phyloP scores from a whole-genome alignment of 1,284 basidiomycete genomes.

The Coniferiporia sulphurascens region DNA sequence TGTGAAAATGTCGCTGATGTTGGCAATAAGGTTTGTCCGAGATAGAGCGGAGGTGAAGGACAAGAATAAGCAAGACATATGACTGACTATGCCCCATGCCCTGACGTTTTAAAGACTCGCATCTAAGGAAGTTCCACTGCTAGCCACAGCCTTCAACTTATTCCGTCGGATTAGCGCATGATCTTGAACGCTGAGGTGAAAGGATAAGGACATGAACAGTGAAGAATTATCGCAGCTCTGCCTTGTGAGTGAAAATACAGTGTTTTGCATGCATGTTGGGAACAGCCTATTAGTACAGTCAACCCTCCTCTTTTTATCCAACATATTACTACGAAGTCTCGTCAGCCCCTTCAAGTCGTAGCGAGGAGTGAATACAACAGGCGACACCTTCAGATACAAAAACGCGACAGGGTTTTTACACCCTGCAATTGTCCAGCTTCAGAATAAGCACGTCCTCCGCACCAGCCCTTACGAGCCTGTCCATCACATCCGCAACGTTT shows the following conservation, averaged over 20 bases:
- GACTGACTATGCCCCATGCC: too few relatives aligned
- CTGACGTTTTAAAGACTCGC: too few relatives aligned
- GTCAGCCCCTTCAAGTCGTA: not conserved
- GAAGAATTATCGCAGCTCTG: not conserved
- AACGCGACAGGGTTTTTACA: conserved; percentile 39
- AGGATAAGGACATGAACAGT: not conserved
- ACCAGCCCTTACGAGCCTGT: conserved; percentile 75
- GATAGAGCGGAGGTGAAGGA: too few relatives aligned
- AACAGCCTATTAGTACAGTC: not conserved
- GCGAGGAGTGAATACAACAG: not conserved
- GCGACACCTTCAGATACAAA: too few relatives aligned
- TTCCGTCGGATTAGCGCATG: not conserved
- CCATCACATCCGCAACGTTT: conserved; percentile 86
- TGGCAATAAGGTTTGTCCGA: too few relatives aligned
- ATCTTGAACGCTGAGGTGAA: not conserved
- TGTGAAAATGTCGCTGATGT: too few relatives aligned
- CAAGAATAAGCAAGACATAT: too few relatives aligned
- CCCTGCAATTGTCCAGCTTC: conserved; percentile 91
- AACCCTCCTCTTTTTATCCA: not conserved
- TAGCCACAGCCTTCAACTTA: not conserved
- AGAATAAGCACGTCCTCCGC: conserved; percentile 91
- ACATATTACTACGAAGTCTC: not conserved
- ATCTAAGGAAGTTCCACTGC: not conserved
- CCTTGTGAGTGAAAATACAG: not conserved
- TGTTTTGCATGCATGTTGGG: not conserved